Evolutionary conservation across 129 eudicot species (phyloP).

Genomic region (Flaveria robusta): DNA sequence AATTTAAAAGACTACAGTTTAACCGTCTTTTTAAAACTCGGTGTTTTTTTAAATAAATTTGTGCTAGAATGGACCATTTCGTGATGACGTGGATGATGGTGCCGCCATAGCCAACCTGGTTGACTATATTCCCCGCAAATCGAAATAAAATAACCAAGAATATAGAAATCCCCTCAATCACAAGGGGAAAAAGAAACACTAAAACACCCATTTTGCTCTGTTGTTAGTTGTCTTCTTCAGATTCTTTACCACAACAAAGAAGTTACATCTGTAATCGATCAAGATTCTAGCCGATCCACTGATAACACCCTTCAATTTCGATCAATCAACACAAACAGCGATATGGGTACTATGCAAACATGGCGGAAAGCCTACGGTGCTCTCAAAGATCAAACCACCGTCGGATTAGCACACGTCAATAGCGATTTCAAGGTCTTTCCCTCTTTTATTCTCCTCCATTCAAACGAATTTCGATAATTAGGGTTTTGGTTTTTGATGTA

Average conservation of each 20-base stretch:
- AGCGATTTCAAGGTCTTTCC: slow-evolving; percentile 88
- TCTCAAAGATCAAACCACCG: slow-evolving; percentile 90
- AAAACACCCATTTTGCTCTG: slow-evolving; percentile 34
- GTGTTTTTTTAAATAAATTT: no score
- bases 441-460: neutral
- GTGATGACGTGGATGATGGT: slow-evolving; percentile 2
- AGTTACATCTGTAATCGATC: slow-evolving; percentile 25
- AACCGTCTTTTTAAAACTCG: no score
- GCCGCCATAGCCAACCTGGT: slow-evolving; percentile 39
- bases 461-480: neutral
- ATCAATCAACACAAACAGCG: neutral
- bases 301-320: neutral
- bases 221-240: slow-evolving; percentile 32
- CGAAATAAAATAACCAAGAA: slow-evolving; percentile 26
- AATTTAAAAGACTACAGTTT: no score
- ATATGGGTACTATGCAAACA: slow-evolving; percentile 72
- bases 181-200: slow-evolving; percentile 1
- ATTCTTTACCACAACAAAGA: slow-evolving; percentile 35
- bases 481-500: slow-evolving; percentile 41
- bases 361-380: slow-evolving; percentile 97
- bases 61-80: neutral
- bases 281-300: slow-evolving; percentile 27
- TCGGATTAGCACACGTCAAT: slow-evolving; percentile 95
- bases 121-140: slow-evolving; percentile 28
- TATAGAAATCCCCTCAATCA: neutral